Conservation (phyloP, 306 rosid genomes). For the Ammopiptanthus mongolicus region DNA sequence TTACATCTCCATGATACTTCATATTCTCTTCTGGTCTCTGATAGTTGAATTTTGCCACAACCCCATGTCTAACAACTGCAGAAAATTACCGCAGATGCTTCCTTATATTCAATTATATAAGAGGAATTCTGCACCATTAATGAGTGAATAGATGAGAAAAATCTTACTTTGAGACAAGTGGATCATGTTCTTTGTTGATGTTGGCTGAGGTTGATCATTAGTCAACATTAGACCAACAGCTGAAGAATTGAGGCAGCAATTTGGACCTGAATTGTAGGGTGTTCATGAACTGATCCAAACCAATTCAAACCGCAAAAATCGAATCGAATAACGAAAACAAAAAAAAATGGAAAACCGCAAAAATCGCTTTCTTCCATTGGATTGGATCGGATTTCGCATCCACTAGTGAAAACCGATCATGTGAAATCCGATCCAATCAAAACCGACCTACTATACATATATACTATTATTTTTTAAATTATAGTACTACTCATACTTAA, state of each 20-base stretch:
- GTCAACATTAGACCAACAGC: slow-evolving; percentile 32
- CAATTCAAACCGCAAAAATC: no score
- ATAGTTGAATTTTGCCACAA: slow-evolving; percentile 51
- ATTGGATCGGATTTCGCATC: no score
- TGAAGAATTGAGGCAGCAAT: slow-evolving; percentile 63
- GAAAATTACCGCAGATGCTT: background rate
- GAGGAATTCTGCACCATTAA: background rate
- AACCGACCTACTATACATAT: no score
- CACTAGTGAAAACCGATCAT: no score
- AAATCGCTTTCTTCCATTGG: no score
- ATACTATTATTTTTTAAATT: no score
- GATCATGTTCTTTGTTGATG: slow-evolving; percentile 60
- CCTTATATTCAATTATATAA: background rate
- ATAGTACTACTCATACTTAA: no score
- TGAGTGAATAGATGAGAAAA: background rate
- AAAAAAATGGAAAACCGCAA: no score
- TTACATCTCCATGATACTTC: slow-evolving; percentile 30
- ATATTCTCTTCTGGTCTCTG: slow-evolving; percentile 21
- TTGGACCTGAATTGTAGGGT: no score
- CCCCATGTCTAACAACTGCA: slow-evolving; percentile 49
- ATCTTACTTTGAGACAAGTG: slow-evolving; percentile 68
- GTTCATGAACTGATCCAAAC: no score
- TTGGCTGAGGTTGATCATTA: slow-evolving; percentile 54
- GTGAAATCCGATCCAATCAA: no score
- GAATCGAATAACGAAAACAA: no score